Evolutionary conservation across 441 rosid species (phyloP), one percentile per base, ranked within the genome.

Genomic region (Cnidoscolus chayamansa): DNA sequence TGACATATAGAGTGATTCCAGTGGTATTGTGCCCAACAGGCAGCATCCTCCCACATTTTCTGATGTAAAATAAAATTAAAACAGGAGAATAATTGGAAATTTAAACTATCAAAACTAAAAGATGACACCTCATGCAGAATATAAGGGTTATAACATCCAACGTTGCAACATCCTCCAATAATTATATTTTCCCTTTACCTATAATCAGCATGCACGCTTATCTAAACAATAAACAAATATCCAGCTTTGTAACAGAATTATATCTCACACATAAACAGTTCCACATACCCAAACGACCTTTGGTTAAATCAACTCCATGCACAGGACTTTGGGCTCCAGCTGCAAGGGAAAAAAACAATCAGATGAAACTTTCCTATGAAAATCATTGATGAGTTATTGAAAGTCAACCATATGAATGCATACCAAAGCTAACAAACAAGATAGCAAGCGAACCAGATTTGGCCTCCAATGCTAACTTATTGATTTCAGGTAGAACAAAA

Each of bases 371-470:
- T n/a, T 63, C 66, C 53, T n/a, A 40, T 35, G 55, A 79, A 48
- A 68, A 8, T 54, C 17, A 65, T 49, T 25, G 10, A 59, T 45
- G 54, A 71, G 51, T 17, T 70, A 32, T 60, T 15, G 45, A 15
- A 63, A 49, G 63, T 59, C 11, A 61, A 57, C 53, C 17, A 51
- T 61, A 49, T 16, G 67, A 79, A 80, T 40, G 59, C 84, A 71
- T 86, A 93, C 99, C 99, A 81, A 84, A 86, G 86, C 92, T 90
- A 71, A 96, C 85, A 76, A 96, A 85, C 87, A 96, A 82, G 78
- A 96, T 81, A 61, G 89, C 80, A 25, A 96, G 94, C 31, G 97
- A 85, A 61, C 97, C 88, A 61, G 87, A 86, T 77, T 88, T 93
- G 57, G 90, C 88, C 83, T 96, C 97, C 82, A 82, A 67, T 40